Conservation (phyloP, 495 filamentous ascomycete species). For the Neurospora discreta region DNA sequence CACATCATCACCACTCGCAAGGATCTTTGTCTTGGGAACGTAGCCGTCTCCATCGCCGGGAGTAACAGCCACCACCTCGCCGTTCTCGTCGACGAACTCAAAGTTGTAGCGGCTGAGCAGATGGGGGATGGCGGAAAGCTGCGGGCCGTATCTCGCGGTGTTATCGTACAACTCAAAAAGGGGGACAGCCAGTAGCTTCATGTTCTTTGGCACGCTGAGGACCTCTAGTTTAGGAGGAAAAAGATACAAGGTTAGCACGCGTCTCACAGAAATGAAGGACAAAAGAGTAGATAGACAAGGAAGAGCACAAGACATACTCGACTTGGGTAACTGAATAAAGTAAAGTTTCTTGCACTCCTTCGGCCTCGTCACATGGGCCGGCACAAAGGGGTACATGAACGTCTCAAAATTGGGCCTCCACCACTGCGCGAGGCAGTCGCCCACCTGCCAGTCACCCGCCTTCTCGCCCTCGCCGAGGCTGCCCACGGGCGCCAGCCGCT, state of each 20-base stretch:
- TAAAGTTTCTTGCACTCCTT: slow-evolving; percentile 99
- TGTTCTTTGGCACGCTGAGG: slow-evolving; percentile 97
- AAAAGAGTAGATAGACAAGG: not conserved
- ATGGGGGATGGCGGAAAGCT: slow-evolving; percentile 92
- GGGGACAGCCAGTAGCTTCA: slow-evolving; percentile 95
- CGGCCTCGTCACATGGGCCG: slow-evolving; percentile 85
- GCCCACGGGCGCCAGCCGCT: slow-evolving; percentile 83
- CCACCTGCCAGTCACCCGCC: slow-evolving; percentile 86
- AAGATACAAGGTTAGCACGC: slow-evolving; percentile 9
- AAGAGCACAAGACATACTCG: slow-evolving; percentile 50
- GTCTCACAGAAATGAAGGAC: not conserved
- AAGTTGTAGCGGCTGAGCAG: slow-evolving; percentile 90
- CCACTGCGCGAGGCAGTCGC: slow-evolving; percentile 93
- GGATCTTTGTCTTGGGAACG: slow-evolving; percentile 58
- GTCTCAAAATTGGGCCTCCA: slow-evolving; percentile 99
- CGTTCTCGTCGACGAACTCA: slow-evolving; percentile 94
- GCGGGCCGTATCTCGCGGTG: slow-evolving; percentile 85
- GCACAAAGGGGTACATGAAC: slow-evolving; percentile 98
- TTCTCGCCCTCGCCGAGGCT: slow-evolving; percentile 78
- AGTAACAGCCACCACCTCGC: slow-evolving; percentile 75
- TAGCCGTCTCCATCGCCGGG: slow-evolving; percentile 53
- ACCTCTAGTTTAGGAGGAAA: slow-evolving; percentile 50
- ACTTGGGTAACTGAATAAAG: slow-evolving; percentile 84
- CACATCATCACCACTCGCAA: slow-evolving; percentile 63
- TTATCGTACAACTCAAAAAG: slow-evolving; percentile 98